Percentiles rank a stretch among this genome's conserved stretches.
phyloP scores from a whole-genome alignment of 495 filamentous ascomycete genomes.

The Penicillium taxi region DNA sequence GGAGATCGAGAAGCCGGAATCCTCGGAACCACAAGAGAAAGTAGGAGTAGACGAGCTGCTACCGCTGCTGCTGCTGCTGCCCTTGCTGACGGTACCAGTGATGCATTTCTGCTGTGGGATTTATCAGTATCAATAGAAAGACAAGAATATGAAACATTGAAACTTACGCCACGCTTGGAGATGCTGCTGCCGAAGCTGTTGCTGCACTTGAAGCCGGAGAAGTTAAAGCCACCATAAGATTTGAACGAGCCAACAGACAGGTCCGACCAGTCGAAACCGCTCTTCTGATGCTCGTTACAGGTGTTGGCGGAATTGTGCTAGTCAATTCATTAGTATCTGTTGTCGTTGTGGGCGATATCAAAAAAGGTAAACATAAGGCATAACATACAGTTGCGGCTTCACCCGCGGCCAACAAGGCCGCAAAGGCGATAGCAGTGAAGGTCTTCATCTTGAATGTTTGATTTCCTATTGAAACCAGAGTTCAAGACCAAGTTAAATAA shows the following conservation, averaged over 20 bases:
- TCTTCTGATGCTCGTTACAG: constrained; percentile 56
- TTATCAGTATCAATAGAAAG: constrained; percentile 2
- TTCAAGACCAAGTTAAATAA: constrained; percentile 3
- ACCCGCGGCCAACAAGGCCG: constrained; percentile 24
- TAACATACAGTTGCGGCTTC: constrained; percentile 22
- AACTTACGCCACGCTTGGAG: constrained; percentile 38
- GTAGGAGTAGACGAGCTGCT: constrained; percentile 39
- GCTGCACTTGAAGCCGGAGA: constrained; percentile 61
- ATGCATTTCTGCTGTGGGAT: constrained; percentile 20
- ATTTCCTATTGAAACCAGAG: neutral
- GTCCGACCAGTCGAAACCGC: constrained; percentile 64
- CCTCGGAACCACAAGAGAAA: constrained; percentile 45
- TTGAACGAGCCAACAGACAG: constrained; percentile 55
- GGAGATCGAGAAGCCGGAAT: constrained; percentile 64
- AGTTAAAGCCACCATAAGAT: constrained; percentile 62
- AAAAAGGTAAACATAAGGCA: no score
- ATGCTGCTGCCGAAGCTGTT: constrained; percentile 44
- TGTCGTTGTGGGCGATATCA: no score
- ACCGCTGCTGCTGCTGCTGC: constrained; percentile 20
- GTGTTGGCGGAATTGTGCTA: constrained; percentile 70
- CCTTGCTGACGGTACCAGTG: constrained; percentile 12
- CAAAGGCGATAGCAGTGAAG: constrained; percentile 17
- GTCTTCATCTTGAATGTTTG: constrained; percentile 22
- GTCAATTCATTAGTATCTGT: no score
- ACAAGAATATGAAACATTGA: no score